These are phyloP conservation scores for Globomyces sp. DNA, from an alignment of 371 early-diverging fungal genomes.

Conservation along the genomic window DNA sequence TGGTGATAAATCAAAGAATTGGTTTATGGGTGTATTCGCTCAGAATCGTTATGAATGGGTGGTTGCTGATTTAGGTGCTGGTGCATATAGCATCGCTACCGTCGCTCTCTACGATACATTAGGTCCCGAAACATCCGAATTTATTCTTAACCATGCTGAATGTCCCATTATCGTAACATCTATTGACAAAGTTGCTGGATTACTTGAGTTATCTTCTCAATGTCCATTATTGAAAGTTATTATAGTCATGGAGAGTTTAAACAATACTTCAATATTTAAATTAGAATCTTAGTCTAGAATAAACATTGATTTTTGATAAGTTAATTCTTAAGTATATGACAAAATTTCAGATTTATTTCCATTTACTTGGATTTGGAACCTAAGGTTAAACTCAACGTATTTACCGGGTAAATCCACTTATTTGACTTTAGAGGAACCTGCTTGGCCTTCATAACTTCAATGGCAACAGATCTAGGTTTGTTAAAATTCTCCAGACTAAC, in stretches of 20 bases:
- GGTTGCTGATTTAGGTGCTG: conserved; percentile 46
- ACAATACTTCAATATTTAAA: not conserved
- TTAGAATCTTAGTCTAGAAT: too few relatives aligned
- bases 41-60: conserved; percentile 65
- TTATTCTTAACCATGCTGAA: conserved; percentile 62
- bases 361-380: conserved; percentile 18
- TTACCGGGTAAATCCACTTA: conserved; percentile 14
- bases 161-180: conserved; percentile 52
- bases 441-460: conserved; percentile 17
- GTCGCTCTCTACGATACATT: conserved; percentile 72
- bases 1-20: conserved; percentile 18
- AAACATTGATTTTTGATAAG: too few relatives aligned
- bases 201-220: conserved; percentile 35
- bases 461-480: conserved; percentile 36
- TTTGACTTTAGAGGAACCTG: conserved; percentile 12
- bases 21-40: conserved; percentile 19
- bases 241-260: conserved; percentile 43
- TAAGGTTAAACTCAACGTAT: conserved; percentile 4
- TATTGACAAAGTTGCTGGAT: conserved; percentile 48
- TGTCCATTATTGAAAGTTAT: conserved; percentile 45
- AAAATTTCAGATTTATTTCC: conserved; percentile 4
- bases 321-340: too few relatives aligned
- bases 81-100: conserved; percentile 32
- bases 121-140: conserved; percentile 55
- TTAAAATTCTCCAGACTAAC: conserved; percentile 38